Percentiles rank a stretch among this genome's conserved stretches.
Evolutionary conservation across 148 eudicot genomes (phyloP).

Genomic region (Mesembryanthemum crystallinum): DNA sequence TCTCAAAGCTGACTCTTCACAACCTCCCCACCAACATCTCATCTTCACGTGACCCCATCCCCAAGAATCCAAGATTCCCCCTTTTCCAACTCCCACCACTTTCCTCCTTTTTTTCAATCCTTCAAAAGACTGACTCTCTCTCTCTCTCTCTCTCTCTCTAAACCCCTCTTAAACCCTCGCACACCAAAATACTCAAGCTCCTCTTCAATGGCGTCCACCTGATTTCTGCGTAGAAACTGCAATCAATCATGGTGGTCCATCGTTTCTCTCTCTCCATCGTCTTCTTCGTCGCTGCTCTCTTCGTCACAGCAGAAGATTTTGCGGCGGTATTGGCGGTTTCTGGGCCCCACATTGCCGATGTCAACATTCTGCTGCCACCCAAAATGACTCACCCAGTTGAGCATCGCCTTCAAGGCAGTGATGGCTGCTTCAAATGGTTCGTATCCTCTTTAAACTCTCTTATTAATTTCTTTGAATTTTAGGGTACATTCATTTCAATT

Average conservation of each 20-base stretch:
- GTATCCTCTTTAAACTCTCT: background rate
- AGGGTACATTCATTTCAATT: no score
- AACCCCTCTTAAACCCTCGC: background rate
- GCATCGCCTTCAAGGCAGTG: conserved; percentile 73
- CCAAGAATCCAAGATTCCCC: background rate
- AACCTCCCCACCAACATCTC: background rate
- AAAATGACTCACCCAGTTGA: conserved; percentile 79
- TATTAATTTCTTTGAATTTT: background rate
- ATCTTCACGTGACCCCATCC: conserved; percentile 15
- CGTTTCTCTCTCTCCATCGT: background rate
- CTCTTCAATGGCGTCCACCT: background rate
- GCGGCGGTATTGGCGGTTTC: conserved; percentile 27
- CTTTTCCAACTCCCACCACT: background rate
- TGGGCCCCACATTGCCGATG: conserved; percentile 87
- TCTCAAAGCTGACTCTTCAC: background rate
- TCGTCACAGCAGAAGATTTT: conserved; percentile 4
- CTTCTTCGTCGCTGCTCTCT: conserved; percentile 2
- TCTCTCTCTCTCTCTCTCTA: background rate
- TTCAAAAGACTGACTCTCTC: background rate
- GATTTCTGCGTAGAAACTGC: background rate
- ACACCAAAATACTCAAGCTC: background rate
- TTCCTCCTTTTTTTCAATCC: background rate
- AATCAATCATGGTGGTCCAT: conserved; percentile 2
- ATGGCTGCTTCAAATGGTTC: conserved; percentile 92
- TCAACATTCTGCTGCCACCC: conserved; percentile 81